These are phyloP conservation scores for Oryza rufipogon DNA, from an alignment of 176 grass and related monocot genomes.

Conservation along the genomic window DNA sequence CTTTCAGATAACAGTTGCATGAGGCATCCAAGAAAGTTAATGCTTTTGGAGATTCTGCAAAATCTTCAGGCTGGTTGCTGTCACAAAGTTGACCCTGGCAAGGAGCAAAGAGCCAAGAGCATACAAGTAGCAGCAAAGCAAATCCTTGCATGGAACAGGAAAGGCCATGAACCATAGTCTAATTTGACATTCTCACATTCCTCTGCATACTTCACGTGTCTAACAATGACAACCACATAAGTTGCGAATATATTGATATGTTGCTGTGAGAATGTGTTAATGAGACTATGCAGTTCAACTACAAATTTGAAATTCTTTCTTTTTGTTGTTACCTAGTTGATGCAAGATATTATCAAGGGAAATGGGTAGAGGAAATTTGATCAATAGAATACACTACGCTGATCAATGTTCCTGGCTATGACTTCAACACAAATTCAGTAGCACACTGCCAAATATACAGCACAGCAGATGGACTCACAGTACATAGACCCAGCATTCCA, in stretches of 20 bases:
- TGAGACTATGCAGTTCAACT: not conserved
- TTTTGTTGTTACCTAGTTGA: not conserved
- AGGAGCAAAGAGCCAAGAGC: constrained; percentile 36
- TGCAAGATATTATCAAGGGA: not conserved
- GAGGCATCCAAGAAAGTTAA: constrained; percentile 34
- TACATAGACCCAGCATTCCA: constrained; percentile 10
- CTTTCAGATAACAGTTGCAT: constrained; percentile 7
- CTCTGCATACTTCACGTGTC: constrained; percentile 1
- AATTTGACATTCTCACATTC: constrained; percentile 42
- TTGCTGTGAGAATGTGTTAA: constrained; percentile 14
- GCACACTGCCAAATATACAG: constrained; percentile 5
- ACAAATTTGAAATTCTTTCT: not conserved
- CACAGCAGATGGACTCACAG: constrained; percentile 15
- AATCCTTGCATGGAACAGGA: constrained; percentile 8
- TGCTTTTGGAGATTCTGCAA: constrained; percentile 47
- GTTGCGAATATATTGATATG: constrained; percentile 29
- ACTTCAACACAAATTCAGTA: not conserved
- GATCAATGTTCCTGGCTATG: not conserved
- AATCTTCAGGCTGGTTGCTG: constrained; percentile 26
- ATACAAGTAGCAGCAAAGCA: constrained; percentile 21
- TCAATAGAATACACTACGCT: not conserved
- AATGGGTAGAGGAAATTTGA: not conserved
- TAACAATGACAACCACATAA: constrained; percentile 9
- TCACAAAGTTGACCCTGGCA: constrained; percentile 18
- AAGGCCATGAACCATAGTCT: not conserved